Evolutionary conservation across 1,284 basidiomycete species (phyloP).

Genomic region (Melampsora abietis-canadensis): DNA sequence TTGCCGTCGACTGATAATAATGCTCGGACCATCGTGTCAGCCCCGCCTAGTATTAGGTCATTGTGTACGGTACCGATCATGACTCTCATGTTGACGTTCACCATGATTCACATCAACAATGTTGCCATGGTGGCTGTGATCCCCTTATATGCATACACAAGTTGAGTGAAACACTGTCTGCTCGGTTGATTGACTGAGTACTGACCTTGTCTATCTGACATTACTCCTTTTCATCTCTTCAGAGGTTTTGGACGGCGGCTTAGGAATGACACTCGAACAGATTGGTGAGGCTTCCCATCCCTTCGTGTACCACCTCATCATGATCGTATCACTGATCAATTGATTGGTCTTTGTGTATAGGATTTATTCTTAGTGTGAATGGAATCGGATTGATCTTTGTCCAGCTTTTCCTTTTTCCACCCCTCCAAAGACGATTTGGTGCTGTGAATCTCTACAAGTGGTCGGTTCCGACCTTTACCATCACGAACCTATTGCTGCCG

Average conservation of each 20-base stretch:
- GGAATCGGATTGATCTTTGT: constrained; percentile 31
- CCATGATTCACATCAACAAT: constrained; percentile 27
- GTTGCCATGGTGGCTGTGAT: constrained; percentile 22
- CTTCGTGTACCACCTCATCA: neutral
- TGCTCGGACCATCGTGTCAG: neutral
- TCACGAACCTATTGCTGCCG: constrained; percentile 17
- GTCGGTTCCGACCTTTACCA: constrained; percentile 6
- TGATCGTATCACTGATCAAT: neutral
- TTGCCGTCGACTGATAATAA: neutral
- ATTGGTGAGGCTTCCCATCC: constrained; percentile 11
- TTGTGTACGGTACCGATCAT: constrained; percentile 29
- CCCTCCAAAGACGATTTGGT: constrained; percentile 22
- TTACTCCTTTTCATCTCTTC: neutral
- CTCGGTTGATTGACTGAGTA: neutral
- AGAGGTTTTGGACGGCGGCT: constrained; percentile 25
- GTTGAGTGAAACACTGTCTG: neutral
- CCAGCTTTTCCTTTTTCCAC: constrained; percentile 34
- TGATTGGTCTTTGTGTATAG: neutral
- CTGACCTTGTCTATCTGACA: neutral
- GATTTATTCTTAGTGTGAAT: constrained; percentile 28
- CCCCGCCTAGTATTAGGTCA: constrained; percentile 24
- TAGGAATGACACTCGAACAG: constrained; percentile 24
- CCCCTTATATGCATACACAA: constrained; percentile 27
- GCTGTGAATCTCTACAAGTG: constrained; percentile 22
- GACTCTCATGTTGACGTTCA: constrained; percentile 23